Evolutionary conservation across 345 rosid species (phyloP), one percentile per base, ranked within the genome.

Genomic region (Bruguiera parviflora): DNA sequence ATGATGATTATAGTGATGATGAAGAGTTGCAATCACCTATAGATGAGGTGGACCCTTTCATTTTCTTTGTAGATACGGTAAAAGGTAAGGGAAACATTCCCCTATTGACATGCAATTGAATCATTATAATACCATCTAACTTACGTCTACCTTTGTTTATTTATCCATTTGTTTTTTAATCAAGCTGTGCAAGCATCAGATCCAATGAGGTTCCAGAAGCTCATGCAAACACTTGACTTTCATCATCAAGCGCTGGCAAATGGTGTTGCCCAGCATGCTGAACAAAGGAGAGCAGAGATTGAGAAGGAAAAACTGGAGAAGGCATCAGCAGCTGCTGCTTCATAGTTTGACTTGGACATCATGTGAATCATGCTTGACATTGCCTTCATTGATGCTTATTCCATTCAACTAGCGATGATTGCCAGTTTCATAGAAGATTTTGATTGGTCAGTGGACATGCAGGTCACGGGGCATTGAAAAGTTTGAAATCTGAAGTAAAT

Each of bases 1-100:
- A 96, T 78, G 97, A 96, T 69, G 97, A 92, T 73, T 96, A 73
- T 46, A 96, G 92, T 56, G 98, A 92, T 51, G 97, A 96, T 70
- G 98, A 96, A 52, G 99, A 89, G 80, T 75, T 88, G 76, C 97
- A 88, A 70, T 96, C 98, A 9, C 99, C 99, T 60, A 90, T 96
- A 22, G 98, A 92, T 76, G 97, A 96, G 72, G 92, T 96, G 73
- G 99, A 96, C 75, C 98, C 99, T 57, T 96, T 96, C 75, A 79
- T 96, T 66, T 84, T 85, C 85, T 96, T 96, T 71, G 92, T 88
- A 39, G 99, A 96, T 67, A 84, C 96, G 35, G 72, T 96, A 43
- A 92, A 87, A 84, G 98, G 99, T 92, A 72, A 59, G 65, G 16
- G 10, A 2, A 60, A 59, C 31, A 53, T 33, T 21, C 43, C 1